Conservation (phyloP, 345 rosid species). For the Gossypium australe region DNA sequence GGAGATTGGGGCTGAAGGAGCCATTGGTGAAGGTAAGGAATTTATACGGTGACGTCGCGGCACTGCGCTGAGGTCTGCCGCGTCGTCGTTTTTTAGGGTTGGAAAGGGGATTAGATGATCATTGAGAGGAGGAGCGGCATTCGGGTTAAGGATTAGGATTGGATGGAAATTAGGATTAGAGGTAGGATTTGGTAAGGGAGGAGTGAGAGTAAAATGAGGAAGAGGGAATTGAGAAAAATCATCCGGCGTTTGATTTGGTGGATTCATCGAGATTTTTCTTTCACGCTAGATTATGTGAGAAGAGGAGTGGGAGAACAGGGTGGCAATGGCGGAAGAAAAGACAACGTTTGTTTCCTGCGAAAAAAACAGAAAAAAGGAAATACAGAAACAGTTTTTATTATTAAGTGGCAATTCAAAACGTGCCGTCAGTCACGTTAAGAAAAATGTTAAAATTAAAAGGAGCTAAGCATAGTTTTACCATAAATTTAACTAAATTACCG, state of each 20-base stretch:
- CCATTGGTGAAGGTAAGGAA: slow-evolving; percentile 24
- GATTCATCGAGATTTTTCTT: slow-evolving; percentile 36
- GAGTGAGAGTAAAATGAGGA: slow-evolving; percentile 33
- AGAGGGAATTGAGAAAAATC: slow-evolving; percentile 32
- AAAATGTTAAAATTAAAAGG: no score
- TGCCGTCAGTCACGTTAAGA: neutral
- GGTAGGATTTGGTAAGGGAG: slow-evolving; percentile 35
- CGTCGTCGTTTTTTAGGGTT: slow-evolving; percentile 77
- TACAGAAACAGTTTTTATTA: neutral
- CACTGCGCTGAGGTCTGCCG: slow-evolving; percentile 68
- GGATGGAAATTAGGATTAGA: slow-evolving; percentile 25
- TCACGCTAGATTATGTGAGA: neutral
- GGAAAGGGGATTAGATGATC: slow-evolving; percentile 53
- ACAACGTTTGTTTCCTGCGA: slow-evolving; percentile 16
- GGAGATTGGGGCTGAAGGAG: neutral
- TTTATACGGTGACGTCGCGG: slow-evolving; percentile 29
- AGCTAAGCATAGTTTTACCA: no score
- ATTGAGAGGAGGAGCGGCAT: slow-evolving; percentile 7
- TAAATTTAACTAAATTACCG: no score
- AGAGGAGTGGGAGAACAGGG: neutral
- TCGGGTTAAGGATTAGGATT: slow-evolving; percentile 25
- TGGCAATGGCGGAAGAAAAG: neutral
- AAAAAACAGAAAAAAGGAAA: neutral
- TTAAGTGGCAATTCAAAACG: neutral
- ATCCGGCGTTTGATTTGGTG: slow-evolving; percentile 31